These are phyloP conservation scores for Globisporangium okanoganense DNA, from an alignment of 352 stramenopile species.

Conservation along the genomic window DNA sequence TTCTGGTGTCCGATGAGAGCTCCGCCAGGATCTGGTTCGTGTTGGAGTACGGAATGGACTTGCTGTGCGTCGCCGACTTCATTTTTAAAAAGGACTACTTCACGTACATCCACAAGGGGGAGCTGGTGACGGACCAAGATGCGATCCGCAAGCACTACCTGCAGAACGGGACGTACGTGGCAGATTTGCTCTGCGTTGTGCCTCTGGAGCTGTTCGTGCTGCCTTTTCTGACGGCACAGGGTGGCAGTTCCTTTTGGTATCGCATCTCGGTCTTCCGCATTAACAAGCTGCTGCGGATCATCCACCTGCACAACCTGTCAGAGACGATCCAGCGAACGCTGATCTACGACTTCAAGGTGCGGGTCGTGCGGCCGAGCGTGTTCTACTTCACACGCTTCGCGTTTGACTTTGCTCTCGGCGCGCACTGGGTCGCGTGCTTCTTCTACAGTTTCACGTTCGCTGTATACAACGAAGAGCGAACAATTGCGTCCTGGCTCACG, in stretches of 20 bases:
- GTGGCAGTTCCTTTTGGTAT: slow-evolving; percentile 6
- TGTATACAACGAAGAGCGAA: slow-evolving; percentile 5
- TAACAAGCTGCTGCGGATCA: slow-evolving; percentile 20
- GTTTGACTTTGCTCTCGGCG: slow-evolving; percentile 22
- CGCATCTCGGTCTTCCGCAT: slow-evolving; percentile 16
- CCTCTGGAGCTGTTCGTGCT: slow-evolving; percentile 26
- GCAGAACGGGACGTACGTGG: slow-evolving; percentile 23
- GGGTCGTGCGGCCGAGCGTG: neutral
- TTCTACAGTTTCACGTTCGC: slow-evolving; percentile 19
- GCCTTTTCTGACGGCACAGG: slow-evolving; percentile 4
- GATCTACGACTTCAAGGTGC: slow-evolving; percentile 17
- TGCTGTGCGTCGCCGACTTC: slow-evolving; percentile 30
- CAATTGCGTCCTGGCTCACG: slow-evolving; percentile 20
- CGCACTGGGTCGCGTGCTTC: slow-evolving; percentile 26
- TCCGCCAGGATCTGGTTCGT: slow-evolving; percentile 24
- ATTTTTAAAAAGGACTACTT: slow-evolving; percentile 28
- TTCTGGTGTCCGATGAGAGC: slow-evolving; percentile 10
- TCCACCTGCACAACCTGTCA: slow-evolving; percentile 15
- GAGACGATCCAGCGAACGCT: slow-evolving; percentile 17
- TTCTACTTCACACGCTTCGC: slow-evolving; percentile 20
- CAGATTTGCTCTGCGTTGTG: slow-evolving; percentile 25
- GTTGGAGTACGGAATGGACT: slow-evolving; percentile 35
- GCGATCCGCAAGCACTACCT: slow-evolving; percentile 27
- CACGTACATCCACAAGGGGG: slow-evolving; percentile 26
- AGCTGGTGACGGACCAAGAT: slow-evolving; percentile 24